Evolutionary conservation across 1,139 yeast species (phyloP).

Genomic region (Lodderomyces oxycetoniae): DNA sequence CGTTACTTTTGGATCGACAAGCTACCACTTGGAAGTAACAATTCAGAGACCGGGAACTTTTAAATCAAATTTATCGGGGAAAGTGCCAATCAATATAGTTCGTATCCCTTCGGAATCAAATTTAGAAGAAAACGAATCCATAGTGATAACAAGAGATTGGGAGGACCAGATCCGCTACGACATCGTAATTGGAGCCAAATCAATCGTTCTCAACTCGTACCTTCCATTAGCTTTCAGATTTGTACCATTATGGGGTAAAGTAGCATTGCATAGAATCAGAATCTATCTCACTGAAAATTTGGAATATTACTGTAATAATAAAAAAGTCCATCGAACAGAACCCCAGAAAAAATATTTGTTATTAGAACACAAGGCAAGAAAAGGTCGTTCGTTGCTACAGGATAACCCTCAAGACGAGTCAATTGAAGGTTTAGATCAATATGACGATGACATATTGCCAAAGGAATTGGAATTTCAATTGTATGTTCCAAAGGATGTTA

Average conservation of each 20-base stretch:
- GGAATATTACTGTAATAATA: conserved; percentile 82
- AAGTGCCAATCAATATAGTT: conserved; percentile 59
- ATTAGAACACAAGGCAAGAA: conserved; percentile 71
- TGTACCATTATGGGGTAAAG: conserved; percentile 78
- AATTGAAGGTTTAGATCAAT: conserved; percentile 23
- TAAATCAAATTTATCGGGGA: conserved; percentile 66
- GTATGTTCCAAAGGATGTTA: conserved; percentile 63
- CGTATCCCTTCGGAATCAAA: conserved; percentile 76
- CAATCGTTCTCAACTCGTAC: conserved; percentile 75
- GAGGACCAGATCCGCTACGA: conserved; percentile 88
- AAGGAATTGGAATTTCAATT: conserved; percentile 81
- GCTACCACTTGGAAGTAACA: conserved; percentile 62
- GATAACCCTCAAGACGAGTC: conserved; percentile 10
- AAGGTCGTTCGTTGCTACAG: conserved; percentile 38
- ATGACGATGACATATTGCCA: conserved; percentile 37
- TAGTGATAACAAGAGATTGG: conserved; percentile 87
- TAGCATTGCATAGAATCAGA: conserved; percentile 78
- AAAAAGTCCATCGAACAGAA: conserved; percentile 86
- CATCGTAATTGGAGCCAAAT: conserved; percentile 83
- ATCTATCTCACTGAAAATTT: conserved; percentile 82
- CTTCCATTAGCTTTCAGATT: conserved; percentile 81
- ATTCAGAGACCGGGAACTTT: conserved; percentile 80
- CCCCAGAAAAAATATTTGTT: conserved; percentile 77
- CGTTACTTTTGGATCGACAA: conserved; percentile 78
- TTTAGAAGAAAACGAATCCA: conserved; percentile 88